Base-by-base conservation (phyloP, 1,284 basidiomycete species). In the Meira nashicola region DNA sequence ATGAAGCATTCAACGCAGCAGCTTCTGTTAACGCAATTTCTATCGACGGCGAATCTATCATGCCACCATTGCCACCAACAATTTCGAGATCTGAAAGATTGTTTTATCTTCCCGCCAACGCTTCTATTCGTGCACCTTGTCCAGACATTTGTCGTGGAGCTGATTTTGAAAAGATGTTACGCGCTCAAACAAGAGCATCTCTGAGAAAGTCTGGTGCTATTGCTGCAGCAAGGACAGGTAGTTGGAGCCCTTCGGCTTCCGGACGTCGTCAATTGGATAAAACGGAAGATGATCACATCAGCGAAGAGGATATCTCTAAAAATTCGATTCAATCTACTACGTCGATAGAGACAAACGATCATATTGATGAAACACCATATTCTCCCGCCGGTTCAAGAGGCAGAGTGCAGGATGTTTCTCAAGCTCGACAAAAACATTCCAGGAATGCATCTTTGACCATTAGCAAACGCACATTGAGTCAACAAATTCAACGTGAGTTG, bases 101-200 rank as follows among this genome's bases (percentile, higher is more conserved):
- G 37, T 71, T 71, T 58, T 67, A 67, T 28, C 54, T 65, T 2
- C 65, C 67, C 11, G 41, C 53, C 2, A 55, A 57, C 48, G 59
- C 49, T 38, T n/a, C 50, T 19, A 54, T 57, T 21, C 54, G 55
- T 23, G 53, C 50, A 1, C 21, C 58, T 19, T 49, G 44, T 37
- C 50, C 65, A 8, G 25, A 39, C 4, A 59, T 58, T 54, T 52
- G 41, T 47, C 17, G 56, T 38, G 43, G 46, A 7, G 28, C 15
- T 25, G 53, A 63, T 33, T 70, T 70, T 28, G 70, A 70, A 4
- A 55, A 58, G 17, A 62, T 66, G 64, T 65, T 69, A 55, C 63
- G 61, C 53, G 60, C 57, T 17, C 67, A 70, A 56, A 71, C 68
- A 33, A 39, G 56, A 44, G 60, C 61, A 44, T 70, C 67, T 57